These are phyloP conservation scores for Cnidoscolus chayamansa DNA, from an alignment of 441 rosid genomes.

Conservation along the genomic window DNA sequence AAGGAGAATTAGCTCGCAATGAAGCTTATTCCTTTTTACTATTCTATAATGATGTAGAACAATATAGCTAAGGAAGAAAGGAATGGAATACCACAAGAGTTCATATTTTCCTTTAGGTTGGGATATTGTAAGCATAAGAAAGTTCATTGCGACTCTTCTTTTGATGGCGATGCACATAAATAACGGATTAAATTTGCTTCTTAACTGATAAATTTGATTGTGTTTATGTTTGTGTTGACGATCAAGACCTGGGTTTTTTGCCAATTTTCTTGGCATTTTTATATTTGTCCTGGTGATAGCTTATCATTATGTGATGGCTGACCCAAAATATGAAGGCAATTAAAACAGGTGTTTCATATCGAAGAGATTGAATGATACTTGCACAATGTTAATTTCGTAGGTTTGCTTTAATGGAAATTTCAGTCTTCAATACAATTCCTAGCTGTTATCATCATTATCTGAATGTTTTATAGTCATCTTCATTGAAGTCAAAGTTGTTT, in stretches of 20 bases:
- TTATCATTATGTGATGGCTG: slow-evolving; percentile 79
- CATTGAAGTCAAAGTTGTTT: not conserved
- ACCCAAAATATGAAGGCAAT: slow-evolving; percentile 68
- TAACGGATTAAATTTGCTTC: not conserved
- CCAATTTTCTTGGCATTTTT: slow-evolving; percentile 80
- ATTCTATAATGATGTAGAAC: too few species aligned
- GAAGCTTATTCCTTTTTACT: too few species aligned
- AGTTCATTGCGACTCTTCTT: not conserved
- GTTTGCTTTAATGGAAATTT: not conserved
- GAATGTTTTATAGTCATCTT: not conserved
- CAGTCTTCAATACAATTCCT: not conserved
- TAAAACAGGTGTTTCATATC: slow-evolving; percentile 10
- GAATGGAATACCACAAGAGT: not conserved
- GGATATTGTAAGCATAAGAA: not conserved
- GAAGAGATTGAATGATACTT: not conserved
- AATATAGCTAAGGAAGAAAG: not conserved
- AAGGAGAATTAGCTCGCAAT: too few species aligned
- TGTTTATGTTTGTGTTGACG: slow-evolving; percentile 41
- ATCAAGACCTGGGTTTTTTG: slow-evolving; percentile 73
- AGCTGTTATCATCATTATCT: not conserved
- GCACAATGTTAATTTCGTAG: slow-evolving; percentile 6
- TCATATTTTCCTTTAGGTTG: not conserved
- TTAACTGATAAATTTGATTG: slow-evolving; percentile 10
- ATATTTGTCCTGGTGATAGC: slow-evolving; percentile 69
- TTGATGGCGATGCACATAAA: not conserved